Evolutionary conservation across 805 yeast species (phyloP).

Genomic region (Pichia membranifaciens): DNA sequence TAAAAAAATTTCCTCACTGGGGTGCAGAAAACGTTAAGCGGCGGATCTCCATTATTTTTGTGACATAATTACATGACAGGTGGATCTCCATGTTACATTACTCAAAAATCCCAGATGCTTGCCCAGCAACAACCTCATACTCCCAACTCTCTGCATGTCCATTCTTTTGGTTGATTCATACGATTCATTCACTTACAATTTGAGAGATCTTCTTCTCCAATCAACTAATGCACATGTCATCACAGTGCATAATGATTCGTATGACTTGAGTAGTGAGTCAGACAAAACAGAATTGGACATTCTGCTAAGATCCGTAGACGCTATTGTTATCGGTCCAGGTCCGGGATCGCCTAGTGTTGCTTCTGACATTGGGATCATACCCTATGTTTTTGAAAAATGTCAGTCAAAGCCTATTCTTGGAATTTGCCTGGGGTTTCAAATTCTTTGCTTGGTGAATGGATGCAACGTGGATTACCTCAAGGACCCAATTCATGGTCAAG

Average conservation of each 20-base stretch:
- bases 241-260: conserved; percentile 60
- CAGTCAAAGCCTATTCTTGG: conserved; percentile 68
- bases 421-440: conserved; percentile 89
- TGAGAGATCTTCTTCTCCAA: conserved; percentile 52
- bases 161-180: conserved; percentile 83
- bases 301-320: conserved; percentile 54
- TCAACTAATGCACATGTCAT: conserved; percentile 46
- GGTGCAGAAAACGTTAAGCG: no score
- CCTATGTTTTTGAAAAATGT: conserved; percentile 41
- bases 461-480: conserved; percentile 46
- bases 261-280: conserved; percentile 27
- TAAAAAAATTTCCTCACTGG: no score
- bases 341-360: conserved; percentile 80
- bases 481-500: conserved; percentile 80
- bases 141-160: conserved; percentile 28
- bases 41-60: no score
- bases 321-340: conserved; percentile 90
- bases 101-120: no score
- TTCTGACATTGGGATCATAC: conserved; percentile 68
- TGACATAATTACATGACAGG: no score
- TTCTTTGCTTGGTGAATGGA: conserved; percentile 59
- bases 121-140: no score
- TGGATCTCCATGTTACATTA: no score
- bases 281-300: conserved; percentile 31
- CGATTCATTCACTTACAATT: conserved; percentile 89